These are phyloP conservation scores for Ustilago vetiveriae DNA, from an alignment of 1,284 basidiomycete genomes.

Conservation along the genomic window DNA sequence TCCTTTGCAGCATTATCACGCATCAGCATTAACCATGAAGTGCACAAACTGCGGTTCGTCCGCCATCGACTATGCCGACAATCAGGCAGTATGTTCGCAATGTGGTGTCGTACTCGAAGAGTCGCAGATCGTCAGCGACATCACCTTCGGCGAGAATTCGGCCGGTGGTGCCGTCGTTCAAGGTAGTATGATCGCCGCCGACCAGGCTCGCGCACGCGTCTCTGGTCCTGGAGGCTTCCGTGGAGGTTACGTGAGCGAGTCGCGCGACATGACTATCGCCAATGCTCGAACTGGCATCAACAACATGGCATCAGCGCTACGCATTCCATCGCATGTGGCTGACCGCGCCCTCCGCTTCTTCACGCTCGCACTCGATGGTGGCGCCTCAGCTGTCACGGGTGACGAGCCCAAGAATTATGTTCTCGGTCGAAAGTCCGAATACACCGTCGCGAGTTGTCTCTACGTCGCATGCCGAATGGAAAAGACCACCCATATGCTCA, in stretches of 20 bases:
- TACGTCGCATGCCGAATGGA: conserved; percentile 93
- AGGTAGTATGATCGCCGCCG: conserved; percentile 90
- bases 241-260: conserved; percentile 62
- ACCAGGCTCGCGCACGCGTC: conserved; percentile 73
- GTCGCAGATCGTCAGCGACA: conserved; percentile 90
- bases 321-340: conserved; percentile 80
- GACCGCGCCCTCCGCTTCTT: conserved; percentile 87
- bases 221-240: conserved; percentile 62
- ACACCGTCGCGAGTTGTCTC: conserved; percentile 93
- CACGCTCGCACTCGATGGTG: conserved; percentile 88
- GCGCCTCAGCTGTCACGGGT: conserved; percentile 49
- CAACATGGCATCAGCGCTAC: conserved; percentile 80
- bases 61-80: conserved; percentile 58
- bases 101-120: conserved; percentile 80
- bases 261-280: conserved; percentile 83
- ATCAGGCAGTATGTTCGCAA: conserved; percentile 58
- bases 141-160: conserved; percentile 92
- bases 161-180: conserved; percentile 93
- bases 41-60: conserved; percentile 61
- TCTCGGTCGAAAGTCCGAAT: conserved; percentile 83
- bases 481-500: conserved; percentile 92
- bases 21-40: conserved; percentile 36
- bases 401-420: conserved; percentile 64
- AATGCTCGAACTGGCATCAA: conserved; percentile 86
- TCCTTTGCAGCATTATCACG: background rate